These are phyloP conservation scores for Colletotrichum sp. DNA, from an alignment of 2,329 filamentous ascomycete genomes.

Conservation along the genomic window DNA sequence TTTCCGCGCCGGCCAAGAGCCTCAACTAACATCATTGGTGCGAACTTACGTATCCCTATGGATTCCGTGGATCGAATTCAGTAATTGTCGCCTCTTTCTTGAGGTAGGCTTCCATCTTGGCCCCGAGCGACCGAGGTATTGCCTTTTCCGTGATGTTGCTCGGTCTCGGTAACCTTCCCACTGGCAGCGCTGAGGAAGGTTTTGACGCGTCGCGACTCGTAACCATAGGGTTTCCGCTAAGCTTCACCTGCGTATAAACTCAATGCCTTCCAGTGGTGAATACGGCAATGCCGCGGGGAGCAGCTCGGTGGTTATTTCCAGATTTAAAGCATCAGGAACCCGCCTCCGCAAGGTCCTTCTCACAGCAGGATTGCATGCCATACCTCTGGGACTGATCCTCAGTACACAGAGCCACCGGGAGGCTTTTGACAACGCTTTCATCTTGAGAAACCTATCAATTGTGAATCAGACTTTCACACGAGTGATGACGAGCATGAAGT, in stretches of 20 bases:
- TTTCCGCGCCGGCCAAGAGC: neutral
- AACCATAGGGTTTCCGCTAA: neutral
- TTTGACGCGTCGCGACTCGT: neutral
- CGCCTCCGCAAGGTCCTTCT: fast-evolving
- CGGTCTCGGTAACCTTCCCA: neutral
- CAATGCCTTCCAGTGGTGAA: neutral
- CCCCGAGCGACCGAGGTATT: neutral
- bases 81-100: neutral
- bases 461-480: neutral
- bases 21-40: neutral
- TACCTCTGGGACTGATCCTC: neutral
- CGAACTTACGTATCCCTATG: neutral
- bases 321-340: neutral
- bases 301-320: neutral
- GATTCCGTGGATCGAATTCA: neutral
- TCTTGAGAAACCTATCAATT: neutral
- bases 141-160: neutral
- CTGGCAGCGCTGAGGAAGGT: neutral
- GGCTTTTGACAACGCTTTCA: neutral
- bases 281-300: neutral
- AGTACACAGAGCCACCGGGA: fast-evolving
- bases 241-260: neutral
- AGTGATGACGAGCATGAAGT: neutral
- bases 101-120: neutral
- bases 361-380: fast-evolving